Percentiles rank a stretch among this genome's conserved stretches.
Evolutionary conservation across 1,139 yeast species (phyloP).

Genomic region (Kodamaea ohmeri): DNA sequence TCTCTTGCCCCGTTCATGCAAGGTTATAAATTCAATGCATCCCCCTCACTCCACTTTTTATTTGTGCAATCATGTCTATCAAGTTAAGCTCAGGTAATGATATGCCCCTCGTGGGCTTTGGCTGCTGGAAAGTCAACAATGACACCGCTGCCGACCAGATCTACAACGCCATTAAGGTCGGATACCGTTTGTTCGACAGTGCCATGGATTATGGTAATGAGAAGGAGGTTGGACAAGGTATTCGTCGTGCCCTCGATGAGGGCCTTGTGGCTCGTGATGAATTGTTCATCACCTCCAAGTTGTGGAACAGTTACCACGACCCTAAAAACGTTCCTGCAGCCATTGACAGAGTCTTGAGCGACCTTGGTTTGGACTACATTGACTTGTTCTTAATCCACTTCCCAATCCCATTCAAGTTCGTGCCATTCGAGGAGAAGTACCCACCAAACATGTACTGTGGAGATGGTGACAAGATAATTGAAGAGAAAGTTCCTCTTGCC

Average conservation of each 20-base stretch:
- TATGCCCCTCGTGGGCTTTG: conserved; percentile 65
- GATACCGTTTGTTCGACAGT: conserved; percentile 75
- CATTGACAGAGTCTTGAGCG: conserved; percentile 59
- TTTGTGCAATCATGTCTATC: conserved; percentile 28
- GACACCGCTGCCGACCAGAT: conserved; percentile 57
- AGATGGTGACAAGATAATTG: conserved; percentile 45
- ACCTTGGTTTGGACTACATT: conserved; percentile 64
- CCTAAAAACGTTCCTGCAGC: conserved; percentile 58
- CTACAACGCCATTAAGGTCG: conserved; percentile 64
- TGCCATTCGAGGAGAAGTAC: conserved; percentile 69
- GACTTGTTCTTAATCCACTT: conserved; percentile 78
- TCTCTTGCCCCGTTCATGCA: too few species aligned
- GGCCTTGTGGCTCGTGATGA: conserved; percentile 72
- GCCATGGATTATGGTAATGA: conserved; percentile 81
- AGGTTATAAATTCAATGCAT: not conserved
- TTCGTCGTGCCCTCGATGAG: conserved; percentile 60
- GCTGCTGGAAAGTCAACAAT: conserved; percentile 66
- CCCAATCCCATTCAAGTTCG: conserved; percentile 73
- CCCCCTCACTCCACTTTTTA: not conserved
- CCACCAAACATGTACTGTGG: conserved; percentile 76
- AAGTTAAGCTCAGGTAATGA: conserved; percentile 57
- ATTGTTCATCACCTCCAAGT: conserved; percentile 70
- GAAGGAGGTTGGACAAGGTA: conserved; percentile 69
- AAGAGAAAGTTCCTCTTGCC: conserved; percentile 66
- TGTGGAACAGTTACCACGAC: conserved; percentile 79